A percentile compares a stretch with the other conserved stretches of the same genome.
These are phyloP conservation scores for Rheum nobile DNA, from an alignment of 148 eudicot genomes.

Conservation along the genomic window DNA sequence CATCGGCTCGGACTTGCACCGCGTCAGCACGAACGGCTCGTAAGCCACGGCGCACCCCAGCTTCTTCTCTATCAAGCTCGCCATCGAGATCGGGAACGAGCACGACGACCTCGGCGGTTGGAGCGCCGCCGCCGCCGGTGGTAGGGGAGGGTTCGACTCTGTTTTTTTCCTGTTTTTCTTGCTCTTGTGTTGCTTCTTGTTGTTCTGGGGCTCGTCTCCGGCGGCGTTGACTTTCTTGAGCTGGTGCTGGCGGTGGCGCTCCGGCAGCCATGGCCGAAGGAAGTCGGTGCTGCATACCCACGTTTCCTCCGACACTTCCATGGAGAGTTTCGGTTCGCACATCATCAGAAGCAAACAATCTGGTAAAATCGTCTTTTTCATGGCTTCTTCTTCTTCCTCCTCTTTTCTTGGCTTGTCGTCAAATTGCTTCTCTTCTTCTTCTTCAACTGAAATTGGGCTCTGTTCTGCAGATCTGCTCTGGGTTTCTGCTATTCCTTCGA, in stretches of 20 bases:
- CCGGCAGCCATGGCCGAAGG: slow-evolving; percentile 41
- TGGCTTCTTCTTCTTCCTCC: slow-evolving; percentile 7
- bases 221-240: slow-evolving; percentile 4
- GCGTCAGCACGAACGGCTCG: slow-evolving; percentile 74
- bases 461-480: slow-evolving; percentile 2
- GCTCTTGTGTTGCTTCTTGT: slow-evolving; percentile 13
- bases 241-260: slow-evolving; percentile 20
- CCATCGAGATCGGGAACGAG: slow-evolving; percentile 65
- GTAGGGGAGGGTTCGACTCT: background rate
- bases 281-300: slow-evolving; percentile 87
- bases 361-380: slow-evolving; percentile 37
- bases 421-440: slow-evolving; percentile 1
- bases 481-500: too few species aligned
- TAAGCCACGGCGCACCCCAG: slow-evolving; percentile 51
- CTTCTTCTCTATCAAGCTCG: slow-evolving; percentile 57
- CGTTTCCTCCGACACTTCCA: slow-evolving; percentile 94
- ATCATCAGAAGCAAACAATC: slow-evolving; percentile 87
- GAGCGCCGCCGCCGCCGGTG: slow-evolving; percentile 10
- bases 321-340: slow-evolving; percentile 88
- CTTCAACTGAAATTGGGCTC: background rate
- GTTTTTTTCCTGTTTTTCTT: background rate
- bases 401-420: too few species aligned
- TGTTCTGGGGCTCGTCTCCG: slow-evolving; percentile 22
- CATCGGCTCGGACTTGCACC: slow-evolving; percentile 94
- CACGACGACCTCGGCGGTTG: slow-evolving; percentile 71